Evolutionary conservation across 176 grass and related monocot genomes (phyloP).

Genomic region (Tillandsia leiboldiana): DNA sequence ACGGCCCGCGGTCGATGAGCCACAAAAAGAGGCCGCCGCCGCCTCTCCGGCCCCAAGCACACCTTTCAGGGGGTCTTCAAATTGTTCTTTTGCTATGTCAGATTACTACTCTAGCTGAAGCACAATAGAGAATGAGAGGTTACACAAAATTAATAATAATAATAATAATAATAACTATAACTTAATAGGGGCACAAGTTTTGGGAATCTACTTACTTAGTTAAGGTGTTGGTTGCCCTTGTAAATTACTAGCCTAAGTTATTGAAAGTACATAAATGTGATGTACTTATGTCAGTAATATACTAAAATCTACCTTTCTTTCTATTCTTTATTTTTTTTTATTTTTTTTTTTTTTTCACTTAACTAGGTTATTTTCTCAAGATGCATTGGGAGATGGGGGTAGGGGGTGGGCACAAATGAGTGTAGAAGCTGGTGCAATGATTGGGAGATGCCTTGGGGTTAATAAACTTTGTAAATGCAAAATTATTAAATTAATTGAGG

Average conservation of each 20-base stretch:
- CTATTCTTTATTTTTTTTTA: too few species aligned
- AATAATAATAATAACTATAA: too few species aligned
- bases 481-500: background rate
- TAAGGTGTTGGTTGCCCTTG: slow-evolving; percentile 26
- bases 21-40: slow-evolving; percentile 26
- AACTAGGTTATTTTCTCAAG: slow-evolving; percentile 1
- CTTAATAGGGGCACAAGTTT: slow-evolving; percentile 18
- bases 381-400: slow-evolving; percentile 6
- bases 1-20: slow-evolving; percentile 30
- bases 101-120: slow-evolving; percentile 69
- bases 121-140: slow-evolving; percentile 7
- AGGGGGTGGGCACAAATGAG: background rate
- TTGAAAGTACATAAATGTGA: slow-evolving; percentile 8
- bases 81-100: slow-evolving; percentile 83
- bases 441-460: too few species aligned
- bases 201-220: slow-evolving; percentile 13
- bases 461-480: too few species aligned
- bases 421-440: background rate
- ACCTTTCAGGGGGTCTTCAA: slow-evolving; percentile 45
- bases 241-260: slow-evolving; percentile 38
- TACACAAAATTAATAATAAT: too few species aligned
- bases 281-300: slow-evolving; percentile 7
- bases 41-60: slow-evolving; percentile 25
- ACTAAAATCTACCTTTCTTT: background rate
- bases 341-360: background rate